These are phyloP conservation scores for Phoma sp. DNA, from an alignment of 2,329 filamentous ascomycete genomes.

Conservation along the genomic window DNA sequence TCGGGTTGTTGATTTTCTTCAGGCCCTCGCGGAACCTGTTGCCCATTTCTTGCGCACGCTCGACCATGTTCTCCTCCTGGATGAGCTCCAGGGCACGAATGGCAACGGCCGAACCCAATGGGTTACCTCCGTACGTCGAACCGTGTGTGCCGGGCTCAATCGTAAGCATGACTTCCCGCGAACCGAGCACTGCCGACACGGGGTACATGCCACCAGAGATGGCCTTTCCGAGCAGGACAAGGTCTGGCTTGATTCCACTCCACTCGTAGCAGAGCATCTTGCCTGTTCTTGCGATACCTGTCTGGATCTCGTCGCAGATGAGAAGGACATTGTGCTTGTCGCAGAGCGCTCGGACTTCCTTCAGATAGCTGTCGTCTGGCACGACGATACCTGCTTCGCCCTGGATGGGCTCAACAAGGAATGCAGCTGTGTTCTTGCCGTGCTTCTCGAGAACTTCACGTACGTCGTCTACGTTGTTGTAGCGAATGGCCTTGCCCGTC, in stretches of 20 bases:
- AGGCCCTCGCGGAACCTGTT: constrained; percentile 83
- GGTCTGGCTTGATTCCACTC: constrained; percentile 92
- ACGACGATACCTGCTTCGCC: constrained; percentile 97
- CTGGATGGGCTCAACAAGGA: constrained; percentile 96
- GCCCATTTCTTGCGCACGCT: constrained; percentile 80
- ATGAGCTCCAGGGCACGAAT: constrained; percentile 94
- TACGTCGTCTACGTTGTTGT: constrained; percentile 83
- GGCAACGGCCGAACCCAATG: constrained; percentile 91
- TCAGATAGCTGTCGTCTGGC: constrained; percentile 86
- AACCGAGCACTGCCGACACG: constrained; percentile 89
- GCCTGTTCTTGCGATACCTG: constrained; percentile 92
- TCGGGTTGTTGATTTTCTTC: constrained; percentile 74
- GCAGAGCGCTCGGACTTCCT: constrained; percentile 81
- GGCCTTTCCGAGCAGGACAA: constrained; percentile 94
- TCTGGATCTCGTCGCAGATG: constrained; percentile 99
- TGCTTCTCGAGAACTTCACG: constrained; percentile 80
- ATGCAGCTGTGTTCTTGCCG: constrained; percentile 85
- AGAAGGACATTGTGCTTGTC: constrained; percentile 94
- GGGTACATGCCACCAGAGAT: constrained; percentile 99
- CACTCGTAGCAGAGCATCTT: constrained; percentile 94
- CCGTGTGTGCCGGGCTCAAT: constrained; percentile 96
- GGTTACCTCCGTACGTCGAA: constrained; percentile 98
- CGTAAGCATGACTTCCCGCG: constrained; percentile 92
- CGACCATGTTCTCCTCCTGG: constrained; percentile 86
- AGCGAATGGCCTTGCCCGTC: constrained; percentile 79